Conservation (phyloP, 1,139 yeast genomes). For the Suhomyces ambrosiae region DNA sequence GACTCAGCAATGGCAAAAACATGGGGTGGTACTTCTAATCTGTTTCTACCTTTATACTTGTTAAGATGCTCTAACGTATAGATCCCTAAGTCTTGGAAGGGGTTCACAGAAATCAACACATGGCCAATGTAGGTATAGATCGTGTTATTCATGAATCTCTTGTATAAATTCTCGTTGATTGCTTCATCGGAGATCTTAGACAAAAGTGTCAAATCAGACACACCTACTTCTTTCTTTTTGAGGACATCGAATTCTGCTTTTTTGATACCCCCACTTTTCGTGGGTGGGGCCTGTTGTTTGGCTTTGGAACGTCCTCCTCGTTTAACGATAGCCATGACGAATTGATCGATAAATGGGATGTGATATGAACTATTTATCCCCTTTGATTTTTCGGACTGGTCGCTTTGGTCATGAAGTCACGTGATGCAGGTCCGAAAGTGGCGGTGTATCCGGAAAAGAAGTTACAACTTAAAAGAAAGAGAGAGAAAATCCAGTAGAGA, state of each 20-base stretch:
- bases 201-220: constrained; percentile 86
- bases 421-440: constrained; percentile 1
- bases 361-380: too few species aligned
- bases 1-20: constrained; percentile 97
- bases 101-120: constrained; percentile 92
- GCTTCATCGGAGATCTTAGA: constrained; percentile 90
- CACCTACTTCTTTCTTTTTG: constrained; percentile 96
- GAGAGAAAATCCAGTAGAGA: too few species aligned
- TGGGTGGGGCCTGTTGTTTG: constrained; percentile 56
- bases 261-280: constrained; percentile 67
- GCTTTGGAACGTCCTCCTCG: constrained; percentile 69
- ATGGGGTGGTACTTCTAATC: constrained; percentile 98
- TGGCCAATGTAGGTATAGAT: constrained; percentile 90
- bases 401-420: constrained; percentile 9
- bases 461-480: too few species aligned
- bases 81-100: constrained; percentile 94
- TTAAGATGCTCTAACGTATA: constrained; percentile 78
- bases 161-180: constrained; percentile 87
- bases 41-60: constrained; percentile 84
- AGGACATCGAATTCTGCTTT: constrained; percentile 90
- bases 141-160: constrained; percentile 84
- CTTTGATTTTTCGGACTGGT: constrained; percentile 2
- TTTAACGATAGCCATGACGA: constrained; percentile 70
- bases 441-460: constrained; percentile 5
- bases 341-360: constrained; percentile 1